Percentiles rank a stretch among this genome's conserved stretches.
These are phyloP conservation scores for Lactarius hengduanensis DNA, from an alignment of 768 basidiomycete genomes.

Conservation along the genomic window DNA sequence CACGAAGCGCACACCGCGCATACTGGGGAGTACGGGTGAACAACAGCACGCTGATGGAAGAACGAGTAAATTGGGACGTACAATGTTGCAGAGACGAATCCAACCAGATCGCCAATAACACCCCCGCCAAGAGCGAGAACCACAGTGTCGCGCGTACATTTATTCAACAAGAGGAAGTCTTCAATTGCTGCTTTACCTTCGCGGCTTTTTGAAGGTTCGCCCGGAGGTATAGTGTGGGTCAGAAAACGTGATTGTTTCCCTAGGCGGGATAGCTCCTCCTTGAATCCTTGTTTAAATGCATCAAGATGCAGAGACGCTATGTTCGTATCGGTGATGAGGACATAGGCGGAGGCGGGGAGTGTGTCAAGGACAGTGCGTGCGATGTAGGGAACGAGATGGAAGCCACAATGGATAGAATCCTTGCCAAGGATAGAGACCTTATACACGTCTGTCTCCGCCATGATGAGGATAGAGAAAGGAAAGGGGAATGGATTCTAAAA, in stretches of 20 bases:
- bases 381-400: conserved; percentile 62
- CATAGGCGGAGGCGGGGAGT: conserved; percentile 81
- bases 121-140: conserved; percentile 94
- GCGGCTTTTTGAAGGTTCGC: conserved; percentile 90
- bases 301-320: conserved; percentile 78
- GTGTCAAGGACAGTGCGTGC: conserved; percentile 64
- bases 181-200: conserved; percentile 92
- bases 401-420: conserved; percentile 52
- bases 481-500: neutral
- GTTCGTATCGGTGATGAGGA: conserved; percentile 89
- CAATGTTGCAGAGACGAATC: conserved; percentile 97
- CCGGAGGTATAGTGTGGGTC: conserved; percentile 77
- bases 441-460: conserved; percentile 36
- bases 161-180: conserved; percentile 84
- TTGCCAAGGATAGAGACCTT: conserved; percentile 48
- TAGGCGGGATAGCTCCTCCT: conserved; percentile 37
- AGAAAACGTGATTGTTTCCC: conserved; percentile 59
- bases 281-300: conserved; percentile 66
- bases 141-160: conserved; percentile 91
- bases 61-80: conserved; percentile 42
- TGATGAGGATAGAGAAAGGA: neutral
- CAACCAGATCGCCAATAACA: conserved; percentile 94
- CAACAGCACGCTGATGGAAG: neutral
- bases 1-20: conserved; percentile 94
- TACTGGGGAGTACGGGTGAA: conserved; percentile 49